Evolutionary conservation across 2,329 filamentous ascomycete genomes (phyloP).

Genomic region (Fusarium secorum): DNA sequence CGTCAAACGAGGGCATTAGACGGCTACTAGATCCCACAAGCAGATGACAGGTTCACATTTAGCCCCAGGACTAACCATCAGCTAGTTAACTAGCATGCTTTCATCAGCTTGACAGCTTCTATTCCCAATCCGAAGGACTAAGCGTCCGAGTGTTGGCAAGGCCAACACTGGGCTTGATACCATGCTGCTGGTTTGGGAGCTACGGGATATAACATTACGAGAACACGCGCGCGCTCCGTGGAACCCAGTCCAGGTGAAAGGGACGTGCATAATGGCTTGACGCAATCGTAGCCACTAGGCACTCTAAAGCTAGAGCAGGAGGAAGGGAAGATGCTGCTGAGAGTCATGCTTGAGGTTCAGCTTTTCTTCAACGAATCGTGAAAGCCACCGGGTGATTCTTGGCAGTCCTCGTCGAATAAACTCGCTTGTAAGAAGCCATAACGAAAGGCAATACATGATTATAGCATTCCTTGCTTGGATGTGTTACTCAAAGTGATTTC

Average conservation of each 20-base stretch:
- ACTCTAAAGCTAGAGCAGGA: fast-evolving
- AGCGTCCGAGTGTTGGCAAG: not conserved
- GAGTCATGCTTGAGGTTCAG: not conserved
- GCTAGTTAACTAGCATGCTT: not conserved
- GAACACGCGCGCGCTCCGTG: not conserved
- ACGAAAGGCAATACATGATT: fast-evolving
- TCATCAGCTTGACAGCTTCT: not conserved
- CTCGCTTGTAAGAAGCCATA: fast-evolving
- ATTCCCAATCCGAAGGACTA: not conserved
- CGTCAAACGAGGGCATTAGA: not conserved
- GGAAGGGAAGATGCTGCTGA: fast-evolving
- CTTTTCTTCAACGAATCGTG: not conserved
- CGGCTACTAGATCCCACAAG: no score
- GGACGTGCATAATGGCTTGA: not conserved
- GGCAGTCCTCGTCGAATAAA: not conserved
- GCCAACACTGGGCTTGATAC: not conserved
- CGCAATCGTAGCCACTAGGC: fast-evolving
- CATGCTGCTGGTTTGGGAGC: not conserved
- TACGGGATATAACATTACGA: not conserved
- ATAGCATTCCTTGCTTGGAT: not conserved
- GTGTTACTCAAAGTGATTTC: fast-evolving
- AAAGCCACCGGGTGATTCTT: fast-evolving
- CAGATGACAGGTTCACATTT: not conserved
- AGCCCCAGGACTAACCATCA: not conserved
- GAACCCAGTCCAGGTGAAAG: fast-evolving